A percentile compares a stretch with the other conserved stretches of the same genome.
These are phyloP conservation scores for Melaleuca quinquenervia DNA, from an alignment of 345 rosid genomes.

Conservation along the genomic window DNA sequence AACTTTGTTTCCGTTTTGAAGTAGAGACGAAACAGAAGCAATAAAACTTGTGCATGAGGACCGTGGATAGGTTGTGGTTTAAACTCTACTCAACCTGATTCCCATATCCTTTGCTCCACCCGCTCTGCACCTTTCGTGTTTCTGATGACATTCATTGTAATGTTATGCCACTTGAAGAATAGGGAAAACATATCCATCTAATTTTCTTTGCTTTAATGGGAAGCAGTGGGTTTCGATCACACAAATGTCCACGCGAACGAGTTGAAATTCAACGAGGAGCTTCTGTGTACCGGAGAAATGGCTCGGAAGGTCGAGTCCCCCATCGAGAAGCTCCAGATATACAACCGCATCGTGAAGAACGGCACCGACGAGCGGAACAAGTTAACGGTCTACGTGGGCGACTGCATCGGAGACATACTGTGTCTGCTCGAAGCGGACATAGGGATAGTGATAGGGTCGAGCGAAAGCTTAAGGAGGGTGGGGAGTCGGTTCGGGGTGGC, in stretches of 20 bases:
- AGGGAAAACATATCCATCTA: background rate
- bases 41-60: background rate
- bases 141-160: background rate
- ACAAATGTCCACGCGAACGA: slow-evolving; percentile 74
- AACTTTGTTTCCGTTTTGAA: background rate
- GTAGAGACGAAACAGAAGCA: background rate
- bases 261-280: slow-evolving; percentile 38
- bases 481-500: slow-evolving; percentile 74
- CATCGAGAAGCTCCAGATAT: slow-evolving; percentile 57
- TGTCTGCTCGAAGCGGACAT: slow-evolving; percentile 88
- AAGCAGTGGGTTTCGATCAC: slow-evolving; percentile 46
- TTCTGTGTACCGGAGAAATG: slow-evolving; percentile 72
- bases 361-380: slow-evolving; percentile 20
- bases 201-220: background rate
- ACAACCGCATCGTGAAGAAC: slow-evolving; percentile 28
- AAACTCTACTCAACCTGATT: background rate
- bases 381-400: slow-evolving; percentile 72
- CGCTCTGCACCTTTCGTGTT: background rate
- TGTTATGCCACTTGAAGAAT: background rate
- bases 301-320: slow-evolving; percentile 62
- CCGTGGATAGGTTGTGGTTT: background rate
- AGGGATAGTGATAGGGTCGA: slow-evolving; percentile 76
- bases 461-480: slow-evolving; percentile 73
- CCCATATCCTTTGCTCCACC: background rate
- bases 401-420: slow-evolving; percentile 86